Evolutionary conservation across 257 asterid species (phyloP), one percentile per base, ranked within the genome.

Genomic region (Orobanche coerulescens): DNA sequence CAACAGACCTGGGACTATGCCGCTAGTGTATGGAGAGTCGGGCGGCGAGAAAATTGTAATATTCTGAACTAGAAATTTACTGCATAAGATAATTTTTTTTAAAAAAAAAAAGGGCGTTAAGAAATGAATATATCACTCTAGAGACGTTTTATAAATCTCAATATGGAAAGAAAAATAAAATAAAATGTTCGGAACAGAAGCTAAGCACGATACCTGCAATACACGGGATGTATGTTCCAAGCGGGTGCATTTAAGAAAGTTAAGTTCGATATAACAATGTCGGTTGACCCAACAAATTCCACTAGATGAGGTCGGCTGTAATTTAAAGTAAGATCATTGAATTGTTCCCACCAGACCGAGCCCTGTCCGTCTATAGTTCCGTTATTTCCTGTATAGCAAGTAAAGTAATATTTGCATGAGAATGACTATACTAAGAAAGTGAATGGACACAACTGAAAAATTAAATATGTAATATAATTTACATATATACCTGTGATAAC

Each of bases 331-430:
- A 77, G 85, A 28, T 72, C 22, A 42, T 58, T 74, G 36, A 76
- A 42, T 67, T 63, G 75, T 50, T 94, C 90, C 99, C 99, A 94
- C 99, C 99, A 94, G 54, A 90, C 71, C 0, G 83, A 83, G 52
- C 99, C 99, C 53, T 90, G 99, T 19, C 99, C 99, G 43, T 94
- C 93, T 25, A 94, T 85, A 37, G 95, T 94, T 58, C 97, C 99
- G 65, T 87, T 90, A 61, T 94, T 87, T 40, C 99, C 99, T 94
- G 77, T 50, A 50, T 8, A 61, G 15, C 30, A 54, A 51, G 34
- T n/a, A 15, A 25, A 68, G 50, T 24, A 44, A 18, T 23, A 46
- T 18, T n/a, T 1, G 16, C 51, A 57, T 30, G n/a, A n/a, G 25
- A 11, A 20, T 3, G 36, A 34, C 49, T 44, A 30, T 12, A 42